These are phyloP conservation scores for Phytophthora ramorum DNA, from an alignment of 352 stramenopile species.

Conservation along the genomic window DNA sequence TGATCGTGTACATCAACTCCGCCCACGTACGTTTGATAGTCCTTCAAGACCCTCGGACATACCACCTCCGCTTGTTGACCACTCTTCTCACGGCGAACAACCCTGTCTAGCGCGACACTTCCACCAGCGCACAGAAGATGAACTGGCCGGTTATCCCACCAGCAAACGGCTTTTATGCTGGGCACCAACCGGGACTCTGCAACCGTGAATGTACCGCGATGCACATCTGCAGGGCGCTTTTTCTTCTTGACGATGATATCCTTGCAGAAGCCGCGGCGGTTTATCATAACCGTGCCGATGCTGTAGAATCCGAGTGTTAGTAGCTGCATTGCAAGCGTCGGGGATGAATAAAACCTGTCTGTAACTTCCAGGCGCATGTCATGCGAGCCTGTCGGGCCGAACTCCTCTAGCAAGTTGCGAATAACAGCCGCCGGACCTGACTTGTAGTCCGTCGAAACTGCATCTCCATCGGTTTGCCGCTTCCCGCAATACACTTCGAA, in stretches of 20 bases:
- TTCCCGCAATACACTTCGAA: slow-evolving; percentile 10
- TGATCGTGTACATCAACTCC: slow-evolving; percentile 9
- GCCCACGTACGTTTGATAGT: background rate
- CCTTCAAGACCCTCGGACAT: background rate
- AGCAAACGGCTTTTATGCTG: background rate
- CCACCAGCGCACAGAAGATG: background rate
- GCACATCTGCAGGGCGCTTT: background rate
- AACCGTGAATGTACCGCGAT: background rate
- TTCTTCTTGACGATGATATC: background rate
- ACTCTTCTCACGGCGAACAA: background rate
- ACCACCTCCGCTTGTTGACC: background rate
- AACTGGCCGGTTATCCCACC: background rate
- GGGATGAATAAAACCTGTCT: background rate
- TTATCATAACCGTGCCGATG: background rate
- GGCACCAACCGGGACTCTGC: background rate
- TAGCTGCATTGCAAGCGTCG: background rate
- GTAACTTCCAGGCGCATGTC: background rate
- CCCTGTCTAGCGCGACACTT: background rate
- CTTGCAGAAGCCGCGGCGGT: background rate
- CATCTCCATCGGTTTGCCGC: background rate
- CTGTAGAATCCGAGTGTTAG: background rate
- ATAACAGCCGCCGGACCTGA: background rate
- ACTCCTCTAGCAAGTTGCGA: background rate
- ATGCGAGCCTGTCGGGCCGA: background rate
- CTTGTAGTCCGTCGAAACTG: background rate